Conservation (phyloP, 768 basidiomycete genomes). For the Pulveroboletus sp. region DNA sequence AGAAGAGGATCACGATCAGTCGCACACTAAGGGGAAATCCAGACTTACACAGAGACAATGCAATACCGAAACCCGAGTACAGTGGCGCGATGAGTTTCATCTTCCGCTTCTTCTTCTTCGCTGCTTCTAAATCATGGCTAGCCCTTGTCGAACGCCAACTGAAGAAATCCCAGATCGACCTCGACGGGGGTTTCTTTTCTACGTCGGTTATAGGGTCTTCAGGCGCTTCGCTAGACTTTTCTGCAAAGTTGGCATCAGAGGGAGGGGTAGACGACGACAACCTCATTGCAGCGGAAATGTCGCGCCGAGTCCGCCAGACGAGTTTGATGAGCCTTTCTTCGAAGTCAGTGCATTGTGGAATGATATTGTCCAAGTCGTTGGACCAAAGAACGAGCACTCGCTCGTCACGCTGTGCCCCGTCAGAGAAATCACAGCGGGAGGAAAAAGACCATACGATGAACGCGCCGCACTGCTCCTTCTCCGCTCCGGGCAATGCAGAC, state of each 20-base stretch:
- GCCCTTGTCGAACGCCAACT: constrained; percentile 50
- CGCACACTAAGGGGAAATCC: not conserved
- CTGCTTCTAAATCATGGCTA: constrained; percentile 52
- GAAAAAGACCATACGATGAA: constrained; percentile 54
- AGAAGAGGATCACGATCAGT: constrained; percentile 5
- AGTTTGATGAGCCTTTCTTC: constrained; percentile 77
- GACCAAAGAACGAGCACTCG: constrained; percentile 83
- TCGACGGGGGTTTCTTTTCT: constrained; percentile 1
- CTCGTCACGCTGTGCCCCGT: constrained; percentile 64
- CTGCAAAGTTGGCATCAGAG: constrained; percentile 56
- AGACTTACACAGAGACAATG: constrained; percentile 58
- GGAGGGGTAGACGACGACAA: constrained; percentile 44
- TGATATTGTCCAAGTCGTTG: constrained; percentile 76
- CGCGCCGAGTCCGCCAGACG: constrained; percentile 61
- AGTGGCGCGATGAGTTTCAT: constrained; percentile 68
- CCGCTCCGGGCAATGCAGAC: constrained; percentile 63
- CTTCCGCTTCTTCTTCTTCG: constrained; percentile 38
- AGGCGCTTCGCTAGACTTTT: constrained; percentile 37
- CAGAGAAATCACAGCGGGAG: too few species aligned
- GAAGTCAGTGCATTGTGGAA: constrained; percentile 68
- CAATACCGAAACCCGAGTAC: constrained; percentile 69
- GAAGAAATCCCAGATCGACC: constrained; percentile 24
- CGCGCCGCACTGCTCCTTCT: constrained; percentile 90
- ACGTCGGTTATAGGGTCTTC: constrained; percentile 14
- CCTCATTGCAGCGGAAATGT: constrained; percentile 31